A percentile compares a stretch with the other conserved stretches of the same genome.
Evolutionary conservation across 345 rosid genomes (phyloP).

Genomic region (Cochlearia excelsa): DNA sequence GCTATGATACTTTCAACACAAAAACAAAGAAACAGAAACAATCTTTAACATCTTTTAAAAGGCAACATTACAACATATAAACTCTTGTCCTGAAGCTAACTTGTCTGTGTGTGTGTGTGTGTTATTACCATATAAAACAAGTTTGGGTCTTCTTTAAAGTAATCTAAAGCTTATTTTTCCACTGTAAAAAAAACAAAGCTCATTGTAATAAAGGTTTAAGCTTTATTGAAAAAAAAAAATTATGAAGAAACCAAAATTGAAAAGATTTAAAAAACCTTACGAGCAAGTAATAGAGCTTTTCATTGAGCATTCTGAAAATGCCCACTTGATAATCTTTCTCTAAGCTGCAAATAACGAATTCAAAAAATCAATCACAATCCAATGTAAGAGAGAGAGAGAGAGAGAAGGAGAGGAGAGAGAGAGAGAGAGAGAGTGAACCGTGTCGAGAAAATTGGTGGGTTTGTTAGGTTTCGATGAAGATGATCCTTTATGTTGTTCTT

Average conservation of each 20-base stretch:
- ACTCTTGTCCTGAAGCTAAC: too few relatives aligned
- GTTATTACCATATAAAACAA: constrained; percentile 84
- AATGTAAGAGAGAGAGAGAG: too few relatives aligned
- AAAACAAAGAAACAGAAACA: constrained; percentile 22
- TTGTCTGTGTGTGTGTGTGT: too few relatives aligned
- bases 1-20: constrained; percentile 99
- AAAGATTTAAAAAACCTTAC: constrained; percentile 35
- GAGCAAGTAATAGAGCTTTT: constrained; percentile 89
- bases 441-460: too few relatives aligned
- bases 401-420: too few relatives aligned
- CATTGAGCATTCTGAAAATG: constrained; percentile 86
- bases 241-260: not conserved
- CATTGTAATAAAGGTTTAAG: too few relatives aligned
- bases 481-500: too few relatives aligned
- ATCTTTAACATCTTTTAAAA: too few relatives aligned
- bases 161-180: constrained; percentile 79
- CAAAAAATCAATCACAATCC: too few relatives aligned
- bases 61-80: too few relatives aligned
- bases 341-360: not conserved
- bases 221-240: not conserved
- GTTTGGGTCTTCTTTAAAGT: constrained; percentile 73
- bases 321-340: constrained; percentile 41
- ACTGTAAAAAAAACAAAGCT: constrained; percentile 28
- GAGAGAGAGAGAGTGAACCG: too few relatives aligned
- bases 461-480: too few relatives aligned